Evolutionary conservation across 768 basidiomycete genomes (phyloP), one percentile per base, ranked within the genome.

Genomic region (Ramaria rubella): DNA sequence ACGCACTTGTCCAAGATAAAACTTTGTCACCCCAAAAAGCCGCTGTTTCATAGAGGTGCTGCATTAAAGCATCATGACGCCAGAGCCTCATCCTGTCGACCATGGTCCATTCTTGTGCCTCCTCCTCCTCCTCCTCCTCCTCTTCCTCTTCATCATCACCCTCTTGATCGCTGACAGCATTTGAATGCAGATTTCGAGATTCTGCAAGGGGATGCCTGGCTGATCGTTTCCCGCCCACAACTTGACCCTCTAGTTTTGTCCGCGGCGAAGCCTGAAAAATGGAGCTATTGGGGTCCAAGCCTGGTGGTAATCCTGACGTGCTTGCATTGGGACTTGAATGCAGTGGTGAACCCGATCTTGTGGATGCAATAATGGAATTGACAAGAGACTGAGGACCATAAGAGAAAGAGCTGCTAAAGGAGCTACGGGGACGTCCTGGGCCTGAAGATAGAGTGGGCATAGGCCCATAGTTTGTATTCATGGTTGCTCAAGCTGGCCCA

Each of bases 11-110:
- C 91, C 93, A 94, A 59, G 82, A 89, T 46, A 97, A 76, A 45
- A 98, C 85, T 70, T 99, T 98, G 74, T 95, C 93, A 4, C 96
- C 96, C 96, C 96, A 99, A 68, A 97, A 98, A 5, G 89, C 87
- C 2, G 96, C 95, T 0, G 94, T 96, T 61, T 93, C 90, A 70
- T 98, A 96, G 12, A 99, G 73, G 76, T 99, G 96, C 70, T 98
- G 96, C 85, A 94, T 94, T 61, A 99, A 80, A 40, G 96, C 95
- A 73, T 98, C 96, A 66, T 98, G 94, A 40, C 96, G 76, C 95
- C 95, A 98, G 43, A 93, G 73, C 57, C 96, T 78, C 92, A 99
- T 94, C 29, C 94, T 81, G 72, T 97, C 94, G 3, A 98, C 84
- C 77, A 90, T 85, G 1, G 83, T 83, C 90, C 90, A 94, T 61